Base-by-base conservation (phyloP, 2,329 filamentous ascomycete genomes). In the Proliferodiscus dingleyae region DNA sequence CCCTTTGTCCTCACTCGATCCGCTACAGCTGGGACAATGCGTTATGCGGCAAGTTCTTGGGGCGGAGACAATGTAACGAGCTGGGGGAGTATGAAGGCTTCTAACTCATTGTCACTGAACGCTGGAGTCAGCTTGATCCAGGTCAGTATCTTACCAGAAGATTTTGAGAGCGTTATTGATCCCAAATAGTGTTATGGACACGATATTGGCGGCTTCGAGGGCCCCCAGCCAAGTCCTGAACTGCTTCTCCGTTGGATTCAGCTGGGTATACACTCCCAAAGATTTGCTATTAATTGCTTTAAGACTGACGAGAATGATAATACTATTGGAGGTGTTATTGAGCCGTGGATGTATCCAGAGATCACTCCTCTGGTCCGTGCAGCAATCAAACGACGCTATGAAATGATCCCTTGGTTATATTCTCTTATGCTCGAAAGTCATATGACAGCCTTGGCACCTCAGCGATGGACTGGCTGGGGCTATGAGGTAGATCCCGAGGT, bases 221-320 rank as follows among this genome's bases (percentile, higher is more conserved):
- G 83, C 22, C 82, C 83, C 0, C 83, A 87, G 57, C 85, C 85
- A 0, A 75, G 75, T 0, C 81, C 84, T 0, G 85, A 88, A 57
- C 72, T 87, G 2, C 72, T 88, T 0, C 75, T 87, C 2, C 78
- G 84, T 23, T 89, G 85, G 85, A 72, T 87, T 10, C 85, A 88
- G 58, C 72, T 85, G 2, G 85, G 83, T 5, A 77, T 81, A 49
- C 77, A 87, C 65, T 83, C 81, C 1, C 75, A 80, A 0, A 78
- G 84, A 0, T 87, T 88, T 56, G 81, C 84, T 9, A 87, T 87
- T 68, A 88, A 88, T 64, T 88, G 84, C 64, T 87, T 83, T 75
- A 88, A 88, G 67, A 88, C 85, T 0, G 77, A 75, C 0, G 73
- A 77, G 0, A 68, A 75, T 1, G 80, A 87, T 63, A 87, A 81